Evolutionary conservation across 176 grass and related monocot species (phyloP), one percentile per base, ranked within the genome.

Genomic region (Zoysia pacifica): DNA sequence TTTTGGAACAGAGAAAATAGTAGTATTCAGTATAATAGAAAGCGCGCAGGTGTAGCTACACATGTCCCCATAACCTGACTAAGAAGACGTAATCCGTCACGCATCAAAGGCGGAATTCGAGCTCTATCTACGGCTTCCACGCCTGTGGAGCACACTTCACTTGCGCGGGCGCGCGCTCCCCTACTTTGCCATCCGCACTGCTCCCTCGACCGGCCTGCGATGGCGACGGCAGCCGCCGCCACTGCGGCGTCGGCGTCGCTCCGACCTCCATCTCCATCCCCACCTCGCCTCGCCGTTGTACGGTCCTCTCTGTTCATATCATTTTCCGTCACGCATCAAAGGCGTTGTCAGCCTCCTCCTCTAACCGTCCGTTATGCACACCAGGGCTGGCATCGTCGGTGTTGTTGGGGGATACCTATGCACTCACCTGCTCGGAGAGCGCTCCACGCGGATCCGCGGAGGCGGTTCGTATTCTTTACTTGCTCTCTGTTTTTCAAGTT

Each of bases 131-230:
- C 70, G 38, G 9, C 18, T 49, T 72, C 18, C 43, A 40, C 12
- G 16, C 56, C 28, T 73, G 86, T 75, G 81, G 86, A 65, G 74
- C 80, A 53, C 61, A 52, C 69, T 42, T 15, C 39, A 36, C 76
- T 14, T 55, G 53, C 18, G 8, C 5, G 18, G 6, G 71, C 65
- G 44, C 60, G 0, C 77, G 28, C 19, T 2, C 38, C 48, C 7
- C 18, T 44, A 48, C 51, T 36, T 19, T 51, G 15, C 42, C 28
- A 5, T 81, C 50, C 65, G 40, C 69, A 15, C 20, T 18, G 39
- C 75, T 48, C 40, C 65, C 7, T 3, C 50, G 55, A 3, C 42
- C 60, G 73, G 43, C 77, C 58, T 42, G 65, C 43, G n/a, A 85
- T 81, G 87, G 66, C 78, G 3, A 50, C 59, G 72, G 44, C 68